Conservation (phyloP, 2,329 filamentous ascomycete species). For the Aspergillus jensenii region DNA sequence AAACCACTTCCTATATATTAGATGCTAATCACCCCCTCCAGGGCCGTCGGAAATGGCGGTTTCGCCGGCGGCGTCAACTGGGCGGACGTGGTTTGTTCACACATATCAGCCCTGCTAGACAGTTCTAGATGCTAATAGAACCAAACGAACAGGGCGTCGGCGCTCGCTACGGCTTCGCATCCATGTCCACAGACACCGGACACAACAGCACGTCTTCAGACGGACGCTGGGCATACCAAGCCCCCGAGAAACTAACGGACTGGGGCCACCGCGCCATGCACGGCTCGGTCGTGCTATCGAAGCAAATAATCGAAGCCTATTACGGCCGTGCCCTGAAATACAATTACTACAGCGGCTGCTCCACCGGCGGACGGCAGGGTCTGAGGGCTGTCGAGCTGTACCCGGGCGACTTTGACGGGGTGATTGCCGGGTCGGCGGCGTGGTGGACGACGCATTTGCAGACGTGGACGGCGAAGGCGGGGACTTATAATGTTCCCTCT, state of each 20-base stretch:
- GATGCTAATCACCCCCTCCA: neutral
- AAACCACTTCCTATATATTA: rapidly evolving
- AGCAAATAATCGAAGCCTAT: neutral
- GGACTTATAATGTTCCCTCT: neutral
- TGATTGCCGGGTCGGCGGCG: neutral
- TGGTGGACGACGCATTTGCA: neutral
- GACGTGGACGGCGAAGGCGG: neutral
- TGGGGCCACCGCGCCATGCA: neutral
- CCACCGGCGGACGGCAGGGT: neutral
- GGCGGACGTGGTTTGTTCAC: neutral
- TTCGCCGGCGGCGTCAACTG: neutral
- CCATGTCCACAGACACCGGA: neutral
- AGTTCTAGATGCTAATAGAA: too few species aligned
- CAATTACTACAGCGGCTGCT: neutral
- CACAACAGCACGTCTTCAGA: neutral
- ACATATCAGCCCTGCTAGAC: too few species aligned
- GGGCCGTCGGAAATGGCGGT: neutral
- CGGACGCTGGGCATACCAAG: neutral
- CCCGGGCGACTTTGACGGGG: neutral
- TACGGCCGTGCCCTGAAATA: neutral
- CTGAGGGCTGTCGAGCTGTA: neutral
- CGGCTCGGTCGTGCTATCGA: neutral
- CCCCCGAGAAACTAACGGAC: neutral
- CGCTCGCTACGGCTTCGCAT: neutral
- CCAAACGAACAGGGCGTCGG: too few species aligned